phyloP scores from a whole-genome alignment of 108 stramenopile genomes.

The Nitzschia palea region DNA sequence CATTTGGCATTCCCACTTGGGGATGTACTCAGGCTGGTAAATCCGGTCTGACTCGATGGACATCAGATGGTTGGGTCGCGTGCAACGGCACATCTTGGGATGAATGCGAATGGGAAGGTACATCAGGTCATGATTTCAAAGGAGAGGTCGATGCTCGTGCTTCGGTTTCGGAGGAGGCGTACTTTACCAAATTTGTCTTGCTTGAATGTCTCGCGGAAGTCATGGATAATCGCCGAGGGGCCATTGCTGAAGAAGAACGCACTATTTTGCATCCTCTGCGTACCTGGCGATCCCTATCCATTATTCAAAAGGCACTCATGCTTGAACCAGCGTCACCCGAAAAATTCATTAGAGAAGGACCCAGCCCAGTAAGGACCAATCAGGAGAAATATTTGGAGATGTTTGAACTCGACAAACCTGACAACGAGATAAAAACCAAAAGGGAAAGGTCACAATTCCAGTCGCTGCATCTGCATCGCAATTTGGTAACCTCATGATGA shows the following conservation, averaged over 20 bases:
- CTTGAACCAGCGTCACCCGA: slow-evolving; percentile 9
- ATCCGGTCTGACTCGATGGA: slow-evolving; percentile 40
- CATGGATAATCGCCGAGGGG: slow-evolving; percentile 13
- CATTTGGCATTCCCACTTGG: slow-evolving; percentile 63
- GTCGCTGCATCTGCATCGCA: neutral
- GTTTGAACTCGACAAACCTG: slow-evolving; percentile 15
- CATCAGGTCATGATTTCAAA: slow-evolving; percentile 24
- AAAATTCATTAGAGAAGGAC: slow-evolving; percentile 2
- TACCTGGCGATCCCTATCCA: slow-evolving; percentile 16
- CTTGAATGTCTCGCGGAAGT: slow-evolving; percentile 27
- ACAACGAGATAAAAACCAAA: slow-evolving; percentile 3
- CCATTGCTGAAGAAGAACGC: slow-evolving; percentile 9
- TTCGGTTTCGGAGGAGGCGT: slow-evolving; percentile 8
- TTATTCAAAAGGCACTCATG: slow-evolving; percentile 26
- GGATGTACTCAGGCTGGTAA: slow-evolving; percentile 32
- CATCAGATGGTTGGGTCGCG: slow-evolving; percentile 38
- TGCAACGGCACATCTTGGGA: slow-evolving; percentile 20
- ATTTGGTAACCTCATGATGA: slow-evolving; percentile 23
- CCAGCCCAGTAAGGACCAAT: slow-evolving; percentile 11
- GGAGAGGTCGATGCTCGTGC: slow-evolving; percentile 11
- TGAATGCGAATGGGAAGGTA: slow-evolving; percentile 23
- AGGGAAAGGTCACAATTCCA: slow-evolving; percentile 21
- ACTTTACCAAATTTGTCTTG: slow-evolving; percentile 7
- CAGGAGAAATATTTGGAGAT: slow-evolving; percentile 14
- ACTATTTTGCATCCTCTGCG: slow-evolving; percentile 17